Evolutionary conservation across 352 stramenopile species (phyloP).

Genomic region (Phytopythium sindhum): DNA sequence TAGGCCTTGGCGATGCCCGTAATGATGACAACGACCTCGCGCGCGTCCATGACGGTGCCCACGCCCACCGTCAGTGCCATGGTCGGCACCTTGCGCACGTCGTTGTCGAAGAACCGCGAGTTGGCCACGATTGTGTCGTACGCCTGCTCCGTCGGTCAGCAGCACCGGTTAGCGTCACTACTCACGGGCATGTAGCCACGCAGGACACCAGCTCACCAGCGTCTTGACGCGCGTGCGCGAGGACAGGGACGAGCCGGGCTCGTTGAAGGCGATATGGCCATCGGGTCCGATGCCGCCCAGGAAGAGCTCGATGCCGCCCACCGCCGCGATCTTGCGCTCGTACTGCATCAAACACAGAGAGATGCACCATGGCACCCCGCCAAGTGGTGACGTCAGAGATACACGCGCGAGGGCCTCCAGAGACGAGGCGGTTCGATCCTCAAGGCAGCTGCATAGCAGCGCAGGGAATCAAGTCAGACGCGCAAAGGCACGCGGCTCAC

Average conservation of each 20-base stretch:
- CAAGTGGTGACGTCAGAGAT: no score
- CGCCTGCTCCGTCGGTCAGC: constrained; percentile 23
- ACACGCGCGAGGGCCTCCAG: neutral
- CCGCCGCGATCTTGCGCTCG: constrained; percentile 75
- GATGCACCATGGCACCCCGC: neutral
- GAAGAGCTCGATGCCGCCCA: constrained; percentile 90
- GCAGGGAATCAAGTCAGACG: neutral
- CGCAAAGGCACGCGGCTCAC: constrained; percentile 11
- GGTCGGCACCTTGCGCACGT: constrained; percentile 81
- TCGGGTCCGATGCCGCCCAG: constrained; percentile 91
- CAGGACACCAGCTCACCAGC: constrained; percentile 43
- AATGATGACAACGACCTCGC: constrained; percentile 88
- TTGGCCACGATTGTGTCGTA: constrained; percentile 90
- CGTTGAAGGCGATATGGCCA: constrained; percentile 93
- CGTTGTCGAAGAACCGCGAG: constrained; percentile 83
- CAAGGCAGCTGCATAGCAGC: neutral
- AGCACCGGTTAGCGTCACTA: no score
- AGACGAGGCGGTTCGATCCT: neutral
- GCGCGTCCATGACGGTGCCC: constrained; percentile 84
- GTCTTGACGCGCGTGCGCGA: constrained; percentile 88
- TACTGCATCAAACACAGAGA: constrained; percentile 46
- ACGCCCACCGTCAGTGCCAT: constrained; percentile 90
- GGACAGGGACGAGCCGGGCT: constrained; percentile 79
- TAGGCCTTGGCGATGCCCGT: constrained; percentile 83
- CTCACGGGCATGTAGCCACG: no score